Evolutionary conservation across 2,329 filamentous ascomycete genomes (phyloP).

Genomic region (Aureobasidium pullulans): DNA sequence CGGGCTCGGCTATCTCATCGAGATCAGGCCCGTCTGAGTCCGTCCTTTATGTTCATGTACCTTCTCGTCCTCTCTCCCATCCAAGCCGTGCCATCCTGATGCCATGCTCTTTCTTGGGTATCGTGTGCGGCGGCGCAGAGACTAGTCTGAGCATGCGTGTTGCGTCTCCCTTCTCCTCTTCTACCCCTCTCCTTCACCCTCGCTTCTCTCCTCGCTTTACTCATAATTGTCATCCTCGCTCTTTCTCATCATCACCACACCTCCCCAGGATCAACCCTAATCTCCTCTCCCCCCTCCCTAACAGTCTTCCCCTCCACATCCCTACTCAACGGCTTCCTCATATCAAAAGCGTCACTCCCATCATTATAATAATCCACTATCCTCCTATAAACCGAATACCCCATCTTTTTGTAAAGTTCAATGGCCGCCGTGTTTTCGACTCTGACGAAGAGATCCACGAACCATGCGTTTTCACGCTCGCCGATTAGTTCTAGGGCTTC

Average conservation of each 20-base stretch:
- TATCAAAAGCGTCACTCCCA: conserved; percentile 93
- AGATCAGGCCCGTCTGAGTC: neutral
- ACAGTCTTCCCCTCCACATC: conserved; percentile 71
- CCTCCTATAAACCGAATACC: conserved; percentile 82
- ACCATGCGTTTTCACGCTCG: conserved; percentile 80
- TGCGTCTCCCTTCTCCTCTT: neutral
- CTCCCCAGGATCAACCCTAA: conserved; percentile 72
- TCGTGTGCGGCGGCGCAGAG: neutral
- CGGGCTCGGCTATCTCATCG: too few species aligned
- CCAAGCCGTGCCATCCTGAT: too few species aligned
- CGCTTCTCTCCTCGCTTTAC: neutral
- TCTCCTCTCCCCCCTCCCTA: conserved; percentile 70
- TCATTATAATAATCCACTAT: conserved; percentile 93
- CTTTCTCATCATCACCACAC: conserved; percentile 56
- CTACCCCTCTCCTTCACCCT: too few species aligned
- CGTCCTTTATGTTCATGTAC: neutral
- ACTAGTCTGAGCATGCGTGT: too few species aligned
- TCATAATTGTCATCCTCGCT: too few species aligned
- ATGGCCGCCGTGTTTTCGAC: conserved; percentile 84
- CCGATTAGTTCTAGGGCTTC: conserved; percentile 74
- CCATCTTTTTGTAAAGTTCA: conserved; percentile 80
- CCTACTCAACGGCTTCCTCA: conserved; percentile 83
- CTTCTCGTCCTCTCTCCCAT: neutral
- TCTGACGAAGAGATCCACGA: conserved; percentile 90
- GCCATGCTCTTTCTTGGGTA: neutral